These are phyloP conservation scores for Acacia crassicarpa DNA, from an alignment of 306 rosid species.

Conservation along the genomic window DNA sequence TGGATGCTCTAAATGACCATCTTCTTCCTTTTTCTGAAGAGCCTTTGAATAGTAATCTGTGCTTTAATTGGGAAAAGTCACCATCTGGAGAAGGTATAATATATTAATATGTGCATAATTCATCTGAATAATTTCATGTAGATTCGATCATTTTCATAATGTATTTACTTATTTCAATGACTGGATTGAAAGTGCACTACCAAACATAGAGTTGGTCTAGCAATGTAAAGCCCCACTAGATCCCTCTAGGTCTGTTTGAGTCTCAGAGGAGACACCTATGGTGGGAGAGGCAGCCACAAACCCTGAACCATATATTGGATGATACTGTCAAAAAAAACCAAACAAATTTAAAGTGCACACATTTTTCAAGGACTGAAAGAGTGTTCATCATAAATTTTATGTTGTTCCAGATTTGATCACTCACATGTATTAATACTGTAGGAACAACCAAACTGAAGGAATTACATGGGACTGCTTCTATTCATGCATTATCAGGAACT, in stretches of 20 bases:
- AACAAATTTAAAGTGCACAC: background rate
- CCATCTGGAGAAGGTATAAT: slow-evolving; percentile 53
- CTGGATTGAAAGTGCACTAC: too few species aligned
- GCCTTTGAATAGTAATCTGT: slow-evolving; percentile 29
- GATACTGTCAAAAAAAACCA: too few species aligned
- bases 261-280: too few species aligned
- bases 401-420: background rate
- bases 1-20: slow-evolving; percentile 67
- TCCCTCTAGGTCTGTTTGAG: too few species aligned
- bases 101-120: background rate
- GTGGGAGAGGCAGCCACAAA: too few species aligned
- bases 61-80: slow-evolving; percentile 40
- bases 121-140: background rate
- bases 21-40: slow-evolving; percentile 55
- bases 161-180: background rate
- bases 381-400: background rate
- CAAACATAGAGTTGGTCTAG: too few species aligned
- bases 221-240: too few species aligned
- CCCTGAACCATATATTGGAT: too few species aligned
- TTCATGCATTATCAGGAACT: slow-evolving; percentile 52
- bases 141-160: background rate
- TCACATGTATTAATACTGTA: slow-evolving; percentile 14
- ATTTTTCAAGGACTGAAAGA: background rate
- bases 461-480: slow-evolving; percentile 56
- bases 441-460: slow-evolving; percentile 77